Conservation (phyloP, 202 grass and related monocot species). For the Elaeis oleifera region DNA sequence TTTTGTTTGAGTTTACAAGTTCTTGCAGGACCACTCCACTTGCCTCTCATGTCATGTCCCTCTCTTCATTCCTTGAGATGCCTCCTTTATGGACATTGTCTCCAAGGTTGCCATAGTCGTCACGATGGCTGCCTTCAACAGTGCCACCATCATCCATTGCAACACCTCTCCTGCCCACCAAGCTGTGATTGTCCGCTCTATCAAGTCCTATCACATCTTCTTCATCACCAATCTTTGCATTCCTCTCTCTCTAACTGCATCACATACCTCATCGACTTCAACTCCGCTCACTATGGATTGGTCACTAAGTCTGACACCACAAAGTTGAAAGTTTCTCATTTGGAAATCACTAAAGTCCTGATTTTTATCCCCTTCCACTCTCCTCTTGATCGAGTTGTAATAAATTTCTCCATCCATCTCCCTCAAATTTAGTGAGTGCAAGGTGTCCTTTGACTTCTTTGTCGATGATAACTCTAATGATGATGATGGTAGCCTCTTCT, state of each 20-base stretch:
- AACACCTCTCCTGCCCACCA: not conserved
- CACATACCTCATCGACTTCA: constrained; percentile 29
- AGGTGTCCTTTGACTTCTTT: too few species aligned
- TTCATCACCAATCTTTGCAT: constrained; percentile 24
- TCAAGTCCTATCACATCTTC: not conserved
- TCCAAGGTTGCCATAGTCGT: not conserved
- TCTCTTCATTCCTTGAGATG: not conserved
- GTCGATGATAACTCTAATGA: too few species aligned
- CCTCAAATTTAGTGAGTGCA: too few species aligned
- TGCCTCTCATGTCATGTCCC: not conserved
- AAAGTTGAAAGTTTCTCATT: constrained; percentile 30
- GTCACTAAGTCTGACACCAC: constrained; percentile 57
- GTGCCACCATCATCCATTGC: not conserved
- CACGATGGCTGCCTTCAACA: not conserved
- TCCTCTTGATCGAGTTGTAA: too few species aligned
- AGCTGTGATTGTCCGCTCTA: not conserved
- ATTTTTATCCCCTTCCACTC: too few species aligned
- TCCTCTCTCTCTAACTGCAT: constrained; percentile 32
- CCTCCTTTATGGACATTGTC: not conserved
- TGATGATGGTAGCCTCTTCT: too few species aligned
- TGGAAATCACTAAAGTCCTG: too few species aligned
- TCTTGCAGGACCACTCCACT: not conserved
- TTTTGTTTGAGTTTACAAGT: too few species aligned
- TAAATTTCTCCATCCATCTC: too few species aligned
- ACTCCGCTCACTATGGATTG: constrained; percentile 41